These are phyloP conservation scores for Pseudocercospora eumusae DNA, from an alignment of 2,329 filamentous ascomycete species.

Conservation along the genomic window DNA sequence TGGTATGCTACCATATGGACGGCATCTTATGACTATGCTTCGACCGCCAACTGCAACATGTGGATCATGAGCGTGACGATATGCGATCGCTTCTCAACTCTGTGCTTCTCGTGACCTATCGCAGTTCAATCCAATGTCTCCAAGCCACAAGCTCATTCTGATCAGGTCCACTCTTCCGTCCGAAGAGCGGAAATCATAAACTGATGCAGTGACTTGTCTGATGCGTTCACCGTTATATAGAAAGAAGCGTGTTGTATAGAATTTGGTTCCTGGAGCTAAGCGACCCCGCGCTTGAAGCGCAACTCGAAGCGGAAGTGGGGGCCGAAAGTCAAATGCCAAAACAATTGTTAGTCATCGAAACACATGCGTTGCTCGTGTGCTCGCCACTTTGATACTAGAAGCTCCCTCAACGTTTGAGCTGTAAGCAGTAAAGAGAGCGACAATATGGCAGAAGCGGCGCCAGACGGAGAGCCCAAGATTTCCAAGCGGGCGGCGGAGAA, in stretches of 20 bases:
- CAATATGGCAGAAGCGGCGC: slow-evolving; percentile 38
- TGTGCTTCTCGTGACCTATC: neutral
- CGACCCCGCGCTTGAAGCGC: neutral
- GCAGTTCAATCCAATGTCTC: neutral
- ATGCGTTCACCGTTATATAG: neutral
- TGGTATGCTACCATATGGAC: neutral
- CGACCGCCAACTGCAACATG: neutral
- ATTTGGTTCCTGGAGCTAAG: neutral
- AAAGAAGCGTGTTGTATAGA: too few species aligned
- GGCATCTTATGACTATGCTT: neutral
- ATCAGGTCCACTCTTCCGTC: neutral
- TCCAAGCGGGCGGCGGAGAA: slow-evolving; percentile 55
- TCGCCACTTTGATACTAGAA: neutral
- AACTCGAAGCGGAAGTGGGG: neutral
- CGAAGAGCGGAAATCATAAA: neutral
- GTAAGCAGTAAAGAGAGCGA: neutral
- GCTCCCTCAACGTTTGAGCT: too few species aligned
- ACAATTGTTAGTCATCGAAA: neutral
- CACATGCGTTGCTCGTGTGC: neutral
- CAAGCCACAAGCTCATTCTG: neutral
- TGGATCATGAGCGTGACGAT: neutral
- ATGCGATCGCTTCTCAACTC: neutral
- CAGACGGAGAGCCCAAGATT: slow-evolving; percentile 36
- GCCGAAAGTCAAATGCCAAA: neutral
- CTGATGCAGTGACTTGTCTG: neutral